These are phyloP conservation scores for Penicillium tannophilum DNA, from an alignment of 495 filamentous ascomycete species.

Conservation along the genomic window DNA sequence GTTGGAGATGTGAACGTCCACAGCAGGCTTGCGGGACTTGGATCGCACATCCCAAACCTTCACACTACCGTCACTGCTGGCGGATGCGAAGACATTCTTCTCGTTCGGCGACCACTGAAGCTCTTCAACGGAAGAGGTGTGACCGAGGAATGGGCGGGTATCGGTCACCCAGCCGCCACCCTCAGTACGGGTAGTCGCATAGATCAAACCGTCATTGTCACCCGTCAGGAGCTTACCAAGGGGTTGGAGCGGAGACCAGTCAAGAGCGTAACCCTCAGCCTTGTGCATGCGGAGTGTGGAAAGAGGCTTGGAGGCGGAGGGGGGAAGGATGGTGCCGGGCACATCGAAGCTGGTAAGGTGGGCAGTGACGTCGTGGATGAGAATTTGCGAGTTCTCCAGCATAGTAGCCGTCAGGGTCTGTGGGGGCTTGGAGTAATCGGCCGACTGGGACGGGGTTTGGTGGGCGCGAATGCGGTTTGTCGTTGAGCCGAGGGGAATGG, in stretches of 20 bases:
- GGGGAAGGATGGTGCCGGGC: slow-evolving; percentile 76
- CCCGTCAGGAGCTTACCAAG: slow-evolving; percentile 86
- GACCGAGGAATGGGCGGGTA: slow-evolving; percentile 75
- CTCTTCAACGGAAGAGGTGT: slow-evolving; percentile 86
- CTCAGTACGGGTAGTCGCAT: slow-evolving; percentile 78
- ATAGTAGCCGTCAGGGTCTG: slow-evolving; percentile 87
- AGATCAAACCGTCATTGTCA: slow-evolving; percentile 88
- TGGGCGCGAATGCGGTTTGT: slow-evolving; percentile 91
- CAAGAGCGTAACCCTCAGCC: slow-evolving; percentile 89
- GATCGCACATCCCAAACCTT: slow-evolving; percentile 94
- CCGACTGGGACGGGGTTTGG: slow-evolving; percentile 64
- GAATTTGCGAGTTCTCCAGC: slow-evolving; percentile 82
- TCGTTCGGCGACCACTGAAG: slow-evolving; percentile 95
- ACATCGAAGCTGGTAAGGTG: slow-evolving; percentile 86
- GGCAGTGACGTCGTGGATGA: slow-evolving; percentile 90
- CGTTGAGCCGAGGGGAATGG: slow-evolving; percentile 78
- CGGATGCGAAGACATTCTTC: slow-evolving; percentile 88
- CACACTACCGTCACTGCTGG: slow-evolving; percentile 89
- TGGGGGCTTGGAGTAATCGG: slow-evolving; percentile 66
- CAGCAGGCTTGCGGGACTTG: slow-evolving; percentile 79
- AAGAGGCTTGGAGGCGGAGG: slow-evolving; percentile 81
- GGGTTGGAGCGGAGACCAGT: slow-evolving; percentile 82
- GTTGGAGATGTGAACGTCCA: slow-evolving; percentile 80
- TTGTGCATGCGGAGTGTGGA: slow-evolving; percentile 89
- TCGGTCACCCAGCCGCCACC: slow-evolving; percentile 87